phyloP scores from a whole-genome alignment of 108 stramenopile genomes.

The Skeletonema menzelii region DNA sequence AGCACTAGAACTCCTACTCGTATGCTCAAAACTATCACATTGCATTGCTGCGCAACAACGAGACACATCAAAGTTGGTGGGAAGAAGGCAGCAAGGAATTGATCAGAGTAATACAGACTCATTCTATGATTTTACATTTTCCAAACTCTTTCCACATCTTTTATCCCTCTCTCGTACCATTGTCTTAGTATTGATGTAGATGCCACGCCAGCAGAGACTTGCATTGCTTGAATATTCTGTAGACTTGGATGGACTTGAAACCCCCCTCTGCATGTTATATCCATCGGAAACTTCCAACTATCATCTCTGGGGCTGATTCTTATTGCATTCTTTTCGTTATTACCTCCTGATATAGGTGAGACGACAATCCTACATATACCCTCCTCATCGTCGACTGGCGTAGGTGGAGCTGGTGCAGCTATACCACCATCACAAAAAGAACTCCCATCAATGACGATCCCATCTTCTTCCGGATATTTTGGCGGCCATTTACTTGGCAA shows the following conservation, averaged over 20 bases:
- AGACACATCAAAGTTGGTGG: too few relatives aligned
- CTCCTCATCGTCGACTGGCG: slow-evolving; percentile 28
- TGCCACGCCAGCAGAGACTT: slow-evolving; percentile 46
- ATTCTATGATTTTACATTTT: not conserved
- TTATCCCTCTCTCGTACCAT: slow-evolving; percentile 54
- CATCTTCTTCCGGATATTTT: slow-evolving; percentile 55
- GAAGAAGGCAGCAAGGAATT: too few relatives aligned
- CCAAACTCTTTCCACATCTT: slow-evolving; percentile 31
- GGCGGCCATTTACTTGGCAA: slow-evolving; percentile 20
- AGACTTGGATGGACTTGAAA: slow-evolving; percentile 50
- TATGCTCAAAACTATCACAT: too few relatives aligned
- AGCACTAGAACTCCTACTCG: too few relatives aligned
- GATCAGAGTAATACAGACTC: not conserved
- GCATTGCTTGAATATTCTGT: slow-evolving; percentile 51
- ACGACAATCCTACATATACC: slow-evolving; percentile 33
- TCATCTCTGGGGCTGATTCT: slow-evolving; percentile 49
- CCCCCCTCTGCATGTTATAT: slow-evolving; percentile 30
- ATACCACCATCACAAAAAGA: slow-evolving; percentile 65
- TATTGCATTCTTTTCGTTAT: not conserved
- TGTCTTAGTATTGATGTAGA: slow-evolving; percentile 38
- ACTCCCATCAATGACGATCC: slow-evolving; percentile 46
- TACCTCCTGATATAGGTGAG: slow-evolving; percentile 48
- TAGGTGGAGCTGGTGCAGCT: slow-evolving; percentile 53
- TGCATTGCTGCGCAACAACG: too few relatives aligned
- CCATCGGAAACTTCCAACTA: slow-evolving; percentile 40